A percentile compares a stretch with the other conserved stretches of the same genome.
phyloP scores from a whole-genome alignment of 1,284 basidiomycete species.

The Malassezia nana region DNA sequence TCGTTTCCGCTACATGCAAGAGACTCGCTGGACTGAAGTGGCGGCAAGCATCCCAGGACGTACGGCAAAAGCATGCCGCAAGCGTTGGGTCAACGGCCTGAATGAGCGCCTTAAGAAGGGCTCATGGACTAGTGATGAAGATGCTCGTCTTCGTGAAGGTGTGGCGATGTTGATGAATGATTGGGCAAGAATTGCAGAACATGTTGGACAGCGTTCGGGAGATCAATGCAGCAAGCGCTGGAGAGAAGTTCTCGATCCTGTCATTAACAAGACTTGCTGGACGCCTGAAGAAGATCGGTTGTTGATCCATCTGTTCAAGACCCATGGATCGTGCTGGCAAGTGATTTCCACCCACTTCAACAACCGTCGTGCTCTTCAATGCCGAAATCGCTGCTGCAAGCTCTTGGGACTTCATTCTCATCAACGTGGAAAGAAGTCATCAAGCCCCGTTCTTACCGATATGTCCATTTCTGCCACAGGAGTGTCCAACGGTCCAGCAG shows the following conservation, averaged over 20 bases:
- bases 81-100: constrained; percentile 19
- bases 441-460: too few relatives aligned
- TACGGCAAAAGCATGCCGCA: constrained; percentile 17
- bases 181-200: constrained; percentile 17
- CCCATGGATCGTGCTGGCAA: constrained; percentile 17
- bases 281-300: constrained; percentile 11
- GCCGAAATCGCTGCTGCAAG: constrained; percentile 20
- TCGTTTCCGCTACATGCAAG: background rate
- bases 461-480: too few relatives aligned
- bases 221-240: constrained; percentile 20
- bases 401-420: constrained; percentile 11
- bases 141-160: constrained; percentile 12
- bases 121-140: constrained; percentile 15
- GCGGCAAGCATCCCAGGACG: constrained; percentile 9
- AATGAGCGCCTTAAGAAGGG: constrained; percentile 19
- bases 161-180: constrained; percentile 6
- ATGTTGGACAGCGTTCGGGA: constrained; percentile 16
- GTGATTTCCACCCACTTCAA: constrained; percentile 14
- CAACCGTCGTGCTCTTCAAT: constrained; percentile 18
- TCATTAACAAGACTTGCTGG: constrained; percentile 16
- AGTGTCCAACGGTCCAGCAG: background rate
- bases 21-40: constrained; percentile 17
- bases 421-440: background rate
- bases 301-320: constrained; percentile 10
- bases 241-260: constrained; percentile 16